Evolutionary conservation across 2,329 filamentous ascomycete genomes (phyloP).

Genomic region (Ascochyta pisi): DNA sequence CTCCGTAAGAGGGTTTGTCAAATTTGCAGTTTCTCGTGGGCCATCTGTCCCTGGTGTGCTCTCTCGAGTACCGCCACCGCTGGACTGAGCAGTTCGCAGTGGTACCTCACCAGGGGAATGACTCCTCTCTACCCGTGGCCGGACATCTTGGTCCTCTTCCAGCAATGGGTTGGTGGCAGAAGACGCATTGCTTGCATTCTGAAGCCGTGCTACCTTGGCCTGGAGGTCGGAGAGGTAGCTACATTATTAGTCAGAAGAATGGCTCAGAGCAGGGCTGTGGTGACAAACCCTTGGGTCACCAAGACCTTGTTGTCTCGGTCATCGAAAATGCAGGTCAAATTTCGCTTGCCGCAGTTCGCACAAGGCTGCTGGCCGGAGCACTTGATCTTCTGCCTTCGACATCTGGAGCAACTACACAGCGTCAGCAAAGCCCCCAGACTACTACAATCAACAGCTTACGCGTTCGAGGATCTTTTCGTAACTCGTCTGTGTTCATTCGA

Average conservation of each 20-base stretch:
- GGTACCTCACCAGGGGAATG: slow-evolving; percentile 15
- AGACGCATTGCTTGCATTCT: slow-evolving; percentile 11
- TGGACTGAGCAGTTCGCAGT: slow-evolving; percentile 17
- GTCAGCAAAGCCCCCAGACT: neutral
- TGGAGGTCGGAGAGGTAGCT: slow-evolving; percentile 40
- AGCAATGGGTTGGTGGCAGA: neutral
- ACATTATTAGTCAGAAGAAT: neutral
- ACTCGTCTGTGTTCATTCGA: slow-evolving; percentile 31
- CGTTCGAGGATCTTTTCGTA: slow-evolving; percentile 37
- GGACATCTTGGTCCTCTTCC: slow-evolving; percentile 3
- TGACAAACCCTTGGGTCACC: slow-evolving; percentile 35
- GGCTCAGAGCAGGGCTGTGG: neutral
- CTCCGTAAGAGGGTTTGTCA: slow-evolving; percentile 36
- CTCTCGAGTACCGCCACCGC: slow-evolving; percentile 24
- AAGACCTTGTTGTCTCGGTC: slow-evolving; percentile 44
- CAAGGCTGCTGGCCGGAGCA: slow-evolving; percentile 43
- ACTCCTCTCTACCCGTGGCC: slow-evolving; percentile 2
- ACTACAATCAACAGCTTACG: slow-evolving; percentile 12
- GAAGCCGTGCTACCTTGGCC: slow-evolving; percentile 30
- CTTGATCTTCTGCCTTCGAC: slow-evolving; percentile 42
- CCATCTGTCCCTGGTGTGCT: slow-evolving; percentile 29
- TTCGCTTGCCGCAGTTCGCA: slow-evolving; percentile 37
- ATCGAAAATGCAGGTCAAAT: slow-evolving; percentile 36
- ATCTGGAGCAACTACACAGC: slow-evolving; percentile 34
- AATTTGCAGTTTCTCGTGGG: slow-evolving; percentile 24